Evolutionary conservation across 2,329 filamentous ascomycete species (phyloP).

Genomic region (Ceratocystis huliohia): DNA sequence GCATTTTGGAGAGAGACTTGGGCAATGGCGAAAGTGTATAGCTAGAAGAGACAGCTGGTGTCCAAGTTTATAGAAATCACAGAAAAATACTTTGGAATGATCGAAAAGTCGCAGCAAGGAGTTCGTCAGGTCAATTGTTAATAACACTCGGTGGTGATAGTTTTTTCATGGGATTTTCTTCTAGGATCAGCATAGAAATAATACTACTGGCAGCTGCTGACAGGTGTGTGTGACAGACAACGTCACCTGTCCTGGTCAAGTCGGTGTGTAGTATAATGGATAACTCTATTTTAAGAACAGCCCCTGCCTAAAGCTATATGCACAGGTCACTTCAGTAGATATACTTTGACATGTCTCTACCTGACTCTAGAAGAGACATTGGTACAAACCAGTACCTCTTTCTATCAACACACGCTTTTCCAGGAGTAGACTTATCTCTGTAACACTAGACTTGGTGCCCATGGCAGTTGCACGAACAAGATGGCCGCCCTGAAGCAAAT

Average conservation of each 20-base stretch:
- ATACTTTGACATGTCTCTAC: background rate
- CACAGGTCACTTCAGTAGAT: no score
- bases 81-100: background rate
- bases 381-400: no score
- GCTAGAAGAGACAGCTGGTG: no score
- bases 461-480: no score
- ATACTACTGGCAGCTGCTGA: background rate
- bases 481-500: no score
- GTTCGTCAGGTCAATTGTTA: background rate
- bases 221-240: background rate
- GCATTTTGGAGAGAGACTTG: slow-evolving; percentile 43
- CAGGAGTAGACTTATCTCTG: no score
- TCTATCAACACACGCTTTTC: no score
- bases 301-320: no score
- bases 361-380: no score
- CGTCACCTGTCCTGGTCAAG: background rate
- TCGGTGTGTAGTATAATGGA: background rate
- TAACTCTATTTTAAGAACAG: background rate
- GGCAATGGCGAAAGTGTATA: no score
- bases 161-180: slow-evolving; percentile 8
- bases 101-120: background rate
- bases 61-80: background rate
- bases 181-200: background rate
- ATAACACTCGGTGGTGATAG: background rate
- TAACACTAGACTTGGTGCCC: no score